A percentile compares a stretch with the other conserved stretches of the same genome.
Conservation (phyloP, 2,329 filamentous ascomycete genomes). For the Fusarium sp. region DNA sequence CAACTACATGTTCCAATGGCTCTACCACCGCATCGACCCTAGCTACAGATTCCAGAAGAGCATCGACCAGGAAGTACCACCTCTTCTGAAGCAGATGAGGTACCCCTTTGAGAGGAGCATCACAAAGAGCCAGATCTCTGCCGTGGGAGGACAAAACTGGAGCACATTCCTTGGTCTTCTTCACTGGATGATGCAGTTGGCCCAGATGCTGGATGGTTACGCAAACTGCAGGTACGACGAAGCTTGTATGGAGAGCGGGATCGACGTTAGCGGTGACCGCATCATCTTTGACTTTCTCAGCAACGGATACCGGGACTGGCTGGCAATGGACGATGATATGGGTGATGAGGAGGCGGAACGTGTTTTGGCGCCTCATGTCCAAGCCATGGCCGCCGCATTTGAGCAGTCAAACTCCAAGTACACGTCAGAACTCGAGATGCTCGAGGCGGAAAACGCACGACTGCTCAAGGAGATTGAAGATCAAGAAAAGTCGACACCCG, state of each 20-base stretch:
- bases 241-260: slow-evolving; percentile 83
- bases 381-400: slow-evolving; percentile 87
- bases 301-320: slow-evolving; percentile 90
- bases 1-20: slow-evolving; percentile 96
- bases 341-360: slow-evolving; percentile 82
- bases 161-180: slow-evolving; percentile 90
- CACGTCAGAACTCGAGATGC: slow-evolving; percentile 78
- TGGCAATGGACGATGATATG: slow-evolving; percentile 89
- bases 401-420: slow-evolving; percentile 85
- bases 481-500: slow-evolving; percentile 83
- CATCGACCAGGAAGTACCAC: slow-evolving; percentile 93
- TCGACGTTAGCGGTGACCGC: slow-evolving; percentile 86
- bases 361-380: slow-evolving; percentile 81
- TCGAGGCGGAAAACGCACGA: slow-evolving; percentile 85
- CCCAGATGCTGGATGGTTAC: slow-evolving; percentile 91
- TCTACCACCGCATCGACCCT: slow-evolving; percentile 95
- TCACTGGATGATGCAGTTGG: slow-evolving; percentile 99
- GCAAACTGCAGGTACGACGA: slow-evolving; percentile 82
- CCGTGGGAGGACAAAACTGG: slow-evolving; percentile 97
- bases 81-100: slow-evolving; percentile 88
- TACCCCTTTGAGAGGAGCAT: slow-evolving; percentile 97
- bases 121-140: slow-evolving; percentile 93
- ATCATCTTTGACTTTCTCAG: slow-evolving; percentile 95
- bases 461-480: slow-evolving; percentile 88
- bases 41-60: slow-evolving; percentile 92